These are phyloP conservation scores for Petunia axillaris DNA, from an alignment of 257 asterid species.

Conservation along the genomic window DNA sequence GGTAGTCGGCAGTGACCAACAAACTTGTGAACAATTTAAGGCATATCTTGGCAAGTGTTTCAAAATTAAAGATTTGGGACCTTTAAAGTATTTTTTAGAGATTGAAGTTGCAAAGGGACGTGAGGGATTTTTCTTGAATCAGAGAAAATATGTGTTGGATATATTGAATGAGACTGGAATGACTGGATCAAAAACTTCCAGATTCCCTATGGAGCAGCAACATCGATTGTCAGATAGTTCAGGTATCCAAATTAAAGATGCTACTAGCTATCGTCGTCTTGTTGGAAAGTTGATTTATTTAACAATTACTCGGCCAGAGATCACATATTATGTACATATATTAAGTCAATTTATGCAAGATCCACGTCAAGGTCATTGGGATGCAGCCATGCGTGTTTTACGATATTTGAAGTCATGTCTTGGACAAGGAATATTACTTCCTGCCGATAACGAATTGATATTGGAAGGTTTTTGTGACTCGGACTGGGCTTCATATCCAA, in stretches of 20 bases:
- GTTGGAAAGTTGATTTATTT: background rate
- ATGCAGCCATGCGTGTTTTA: background rate
- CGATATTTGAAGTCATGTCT: background rate
- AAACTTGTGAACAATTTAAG: too few relatives aligned
- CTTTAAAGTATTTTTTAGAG: too few relatives aligned
- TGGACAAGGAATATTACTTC: background rate
- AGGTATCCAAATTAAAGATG: background rate
- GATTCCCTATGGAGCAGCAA: background rate
- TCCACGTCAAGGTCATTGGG: background rate
- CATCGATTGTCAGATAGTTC: background rate
- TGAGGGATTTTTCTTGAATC: too few relatives aligned
- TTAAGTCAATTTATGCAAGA: too few relatives aligned
- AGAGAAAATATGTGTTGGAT: background rate
- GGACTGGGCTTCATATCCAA: background rate
- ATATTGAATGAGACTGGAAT: background rate
- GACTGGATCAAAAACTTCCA: background rate
- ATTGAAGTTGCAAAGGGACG: too few relatives aligned
- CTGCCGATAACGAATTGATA: too few relatives aligned
- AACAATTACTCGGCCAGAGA: background rate
- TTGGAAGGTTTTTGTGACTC: background rate
- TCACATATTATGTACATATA: background rate
- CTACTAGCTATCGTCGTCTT: background rate
- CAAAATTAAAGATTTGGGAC: too few relatives aligned
- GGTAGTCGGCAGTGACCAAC: background rate
- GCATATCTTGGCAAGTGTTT: background rate